phyloP scores from a whole-genome alignment of 441 rosid genomes.

The Iberis amara region DNA sequence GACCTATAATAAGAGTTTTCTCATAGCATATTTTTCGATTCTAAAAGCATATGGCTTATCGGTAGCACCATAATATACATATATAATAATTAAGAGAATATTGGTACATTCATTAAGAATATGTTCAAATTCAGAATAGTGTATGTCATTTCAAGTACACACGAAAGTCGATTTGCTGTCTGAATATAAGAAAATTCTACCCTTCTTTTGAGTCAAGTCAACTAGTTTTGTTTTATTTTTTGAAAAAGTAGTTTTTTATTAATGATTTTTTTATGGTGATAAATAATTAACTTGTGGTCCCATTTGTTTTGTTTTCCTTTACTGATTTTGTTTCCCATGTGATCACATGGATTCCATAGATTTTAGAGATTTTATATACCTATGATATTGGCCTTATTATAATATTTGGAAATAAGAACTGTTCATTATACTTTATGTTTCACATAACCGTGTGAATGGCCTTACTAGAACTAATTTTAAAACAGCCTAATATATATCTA shows the following conservation, averaged over 20 bases:
- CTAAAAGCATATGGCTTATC: too few relatives aligned
- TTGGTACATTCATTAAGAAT: not conserved
- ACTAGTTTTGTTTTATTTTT: constrained; percentile 10
- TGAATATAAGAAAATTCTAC: not conserved
- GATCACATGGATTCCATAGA: constrained; percentile 27
- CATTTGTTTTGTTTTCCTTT: constrained; percentile 6
- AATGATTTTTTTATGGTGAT: not conserved
- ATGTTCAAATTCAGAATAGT: too few relatives aligned
- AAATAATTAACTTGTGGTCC: constrained; percentile 21
- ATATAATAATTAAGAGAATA: too few relatives aligned
- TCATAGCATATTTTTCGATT: too few relatives aligned
- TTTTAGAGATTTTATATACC: constrained; percentile 2
- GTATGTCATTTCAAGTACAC: too few relatives aligned
- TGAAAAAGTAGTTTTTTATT: too few relatives aligned
- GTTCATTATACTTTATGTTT: not conserved
- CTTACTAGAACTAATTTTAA: too few relatives aligned
- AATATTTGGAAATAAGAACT: not conserved
- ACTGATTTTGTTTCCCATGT: constrained; percentile 23
- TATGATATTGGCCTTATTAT: constrained; percentile 1
- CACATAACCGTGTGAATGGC: not conserved
- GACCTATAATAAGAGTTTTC: too few relatives aligned
- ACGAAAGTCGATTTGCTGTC: not conserved
- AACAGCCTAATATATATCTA: too few relatives aligned
- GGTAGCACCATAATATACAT: not conserved
- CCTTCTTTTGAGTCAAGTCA: constrained; percentile 13